Evolutionary conservation across 73 alveolate genomes (phyloP).

Genomic region (Stentor coeruleus): DNA sequence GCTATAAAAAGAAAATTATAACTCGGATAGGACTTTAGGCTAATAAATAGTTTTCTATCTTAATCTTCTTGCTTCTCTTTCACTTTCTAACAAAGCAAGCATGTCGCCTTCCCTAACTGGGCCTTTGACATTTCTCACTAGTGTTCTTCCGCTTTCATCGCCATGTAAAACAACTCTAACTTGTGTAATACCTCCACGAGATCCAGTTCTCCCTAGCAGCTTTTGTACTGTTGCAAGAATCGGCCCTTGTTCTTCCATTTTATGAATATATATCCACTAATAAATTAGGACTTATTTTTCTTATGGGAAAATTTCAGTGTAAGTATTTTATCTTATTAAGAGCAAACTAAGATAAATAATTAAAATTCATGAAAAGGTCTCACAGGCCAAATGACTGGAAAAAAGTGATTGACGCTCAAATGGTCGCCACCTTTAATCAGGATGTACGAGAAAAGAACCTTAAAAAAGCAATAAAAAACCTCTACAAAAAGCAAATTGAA

Average conservation of each 20-base stretch:
- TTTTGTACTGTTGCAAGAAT: constrained; percentile 44
- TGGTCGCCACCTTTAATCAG: not conserved
- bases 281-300: too few species aligned
- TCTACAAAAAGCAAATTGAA: not conserved
- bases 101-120: constrained; percentile 94
- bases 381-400: not conserved
- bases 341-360: too few species aligned
- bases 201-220: constrained; percentile 63
- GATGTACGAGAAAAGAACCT: not conserved
- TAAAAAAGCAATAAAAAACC: not conserved
- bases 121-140: constrained; percentile 97
- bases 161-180: constrained; percentile 82
- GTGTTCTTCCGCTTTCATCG: too few species aligned
- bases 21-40: too few species aligned
- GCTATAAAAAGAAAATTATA: too few species aligned
- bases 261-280: too few species aligned
- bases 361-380: not conserved
- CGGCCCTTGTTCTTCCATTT: too few species aligned
- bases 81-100: constrained; percentile 95
- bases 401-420: not conserved
- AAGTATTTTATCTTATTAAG: too few species aligned
- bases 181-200: constrained; percentile 99
- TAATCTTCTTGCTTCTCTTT: constrained; percentile 98
- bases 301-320: too few species aligned
- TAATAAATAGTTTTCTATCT: too few species aligned